Base-by-base conservation (phyloP, 768 basidiomycete species). In the Sporobolomyces pararoseus region DNA sequence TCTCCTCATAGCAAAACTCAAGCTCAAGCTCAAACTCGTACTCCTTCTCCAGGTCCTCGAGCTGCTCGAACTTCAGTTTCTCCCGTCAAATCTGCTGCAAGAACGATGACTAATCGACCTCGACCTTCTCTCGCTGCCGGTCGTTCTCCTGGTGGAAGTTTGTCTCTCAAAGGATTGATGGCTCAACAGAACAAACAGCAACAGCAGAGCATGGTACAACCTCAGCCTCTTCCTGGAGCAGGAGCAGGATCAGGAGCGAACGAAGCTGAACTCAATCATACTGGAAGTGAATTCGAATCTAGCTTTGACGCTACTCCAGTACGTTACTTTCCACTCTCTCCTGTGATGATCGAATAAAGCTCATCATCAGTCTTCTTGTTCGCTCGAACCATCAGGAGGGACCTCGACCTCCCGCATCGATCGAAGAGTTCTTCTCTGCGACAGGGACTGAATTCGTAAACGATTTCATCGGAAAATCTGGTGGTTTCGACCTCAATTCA, bases 401-500 rank as follows among this genome's bases (percentile, higher is more conserved):
- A 13, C 47, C 64, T 17, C 53, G 25, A 21, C 59, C 67, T 1
- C 63, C 63, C 23, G 47, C 55, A 0, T 68, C 75, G 23, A 68
- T 77, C 51, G 72, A 76, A 31, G 66, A 70, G 21, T 76, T 77
- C 72, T 65, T 77, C 39, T 46, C 31, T 21, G 37, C 35, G 25
- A 73, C 75, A 0, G 74, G 68, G 37, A 70, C 65, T 25, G 52
- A 64, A n/a, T 77, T 77, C 60, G 73, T 73, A 50, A 70, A 73
- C 62, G 74, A 75, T 58, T 27, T 76, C 31, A 49, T 67, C 42
- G 35, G 64, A 35, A 53, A 65, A 47, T 55, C 66, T 19, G 65
- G 70, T 7, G 65, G 31, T 21, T 61, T 77, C 60, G 58, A 73
- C 19, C 49, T 70, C n/a, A 68, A 31, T 32, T 53, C 34, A 42